A percentile compares a stretch with the other conserved stretches of the same genome.
phyloP scores from a whole-genome alignment of 2,329 filamentous ascomycete species.

The Bimuria novae-zelandiae region DNA sequence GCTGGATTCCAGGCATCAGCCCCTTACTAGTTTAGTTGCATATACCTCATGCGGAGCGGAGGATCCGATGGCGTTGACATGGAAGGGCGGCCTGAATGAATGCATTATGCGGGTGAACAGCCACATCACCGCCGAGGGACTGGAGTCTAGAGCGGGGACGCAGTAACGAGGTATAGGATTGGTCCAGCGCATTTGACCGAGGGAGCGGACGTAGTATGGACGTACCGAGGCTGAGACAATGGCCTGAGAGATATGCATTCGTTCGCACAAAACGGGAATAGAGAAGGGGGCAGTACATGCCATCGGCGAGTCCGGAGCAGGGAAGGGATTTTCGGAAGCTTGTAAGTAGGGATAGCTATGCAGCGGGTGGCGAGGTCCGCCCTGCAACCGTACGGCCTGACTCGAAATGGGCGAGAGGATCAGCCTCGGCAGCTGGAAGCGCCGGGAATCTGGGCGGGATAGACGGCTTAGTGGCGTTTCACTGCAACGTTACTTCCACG shows the following conservation, averaged over 20 bases:
- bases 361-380: conserved; percentile 1
- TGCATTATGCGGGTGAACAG: conserved; percentile 6
- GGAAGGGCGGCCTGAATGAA: conserved; percentile 4
- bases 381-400: conserved; percentile 2
- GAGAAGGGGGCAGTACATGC: conserved; percentile 7
- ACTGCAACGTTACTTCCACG: conserved; percentile 15
- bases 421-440: neutral
- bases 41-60: neutral
- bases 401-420: neutral
- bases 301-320: conserved; percentile 6
- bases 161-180: conserved; percentile 9
- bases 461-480: conserved; percentile 7
- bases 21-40: neutral
- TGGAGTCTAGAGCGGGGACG: neutral
- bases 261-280: conserved; percentile 10
- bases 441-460: neutral
- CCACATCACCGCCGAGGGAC: neutral
- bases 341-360: neutral
- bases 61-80: neutral
- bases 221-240: conserved; percentile 7
- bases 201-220: conserved; percentile 6
- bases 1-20: neutral
- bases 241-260: conserved; percentile 11
- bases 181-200: conserved; percentile 7
- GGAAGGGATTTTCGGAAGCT: neutral